A percentile compares a stretch with the other conserved stretches of the same genome.
phyloP scores from a whole-genome alignment of 257 asterid species.

The Nicotiana noctiflora region DNA sequence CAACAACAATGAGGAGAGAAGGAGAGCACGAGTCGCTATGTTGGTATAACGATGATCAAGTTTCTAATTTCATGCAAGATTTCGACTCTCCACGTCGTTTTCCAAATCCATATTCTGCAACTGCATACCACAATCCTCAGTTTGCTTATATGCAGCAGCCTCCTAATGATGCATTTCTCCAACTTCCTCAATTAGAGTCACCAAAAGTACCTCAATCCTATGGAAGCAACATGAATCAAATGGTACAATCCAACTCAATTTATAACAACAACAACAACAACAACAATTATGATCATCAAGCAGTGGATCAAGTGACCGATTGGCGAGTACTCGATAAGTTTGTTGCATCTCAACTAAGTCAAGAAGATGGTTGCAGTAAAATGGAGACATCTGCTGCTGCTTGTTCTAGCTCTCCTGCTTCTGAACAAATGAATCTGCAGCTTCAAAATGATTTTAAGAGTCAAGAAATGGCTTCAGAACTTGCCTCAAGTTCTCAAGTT shows the following conservation, averaged over 20 bases:
- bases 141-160: slow-evolving; percentile 17
- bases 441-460: slow-evolving; percentile 19
- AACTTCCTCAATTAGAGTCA: slow-evolving; percentile 57
- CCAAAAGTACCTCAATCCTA: slow-evolving; percentile 37
- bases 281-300: slow-evolving; percentile 19
- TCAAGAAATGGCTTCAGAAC: slow-evolving; percentile 28
- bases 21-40: slow-evolving; percentile 35
- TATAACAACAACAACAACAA: not conserved
- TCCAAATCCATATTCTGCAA: slow-evolving; percentile 8
- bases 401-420: not conserved
- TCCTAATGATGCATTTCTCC: slow-evolving; percentile 33
- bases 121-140: slow-evolving; percentile 15
- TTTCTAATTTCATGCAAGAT: slow-evolving; percentile 41
- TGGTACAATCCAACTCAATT: not conserved
- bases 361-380: slow-evolving; percentile 17
- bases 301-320: slow-evolving; percentile 41
- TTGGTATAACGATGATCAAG: slow-evolving; percentile 59
- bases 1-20: slow-evolving; percentile 31
- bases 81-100: slow-evolving; percentile 33
- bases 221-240: not conserved
- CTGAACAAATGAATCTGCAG: slow-evolving; percentile 16
- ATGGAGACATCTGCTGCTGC: not conserved
- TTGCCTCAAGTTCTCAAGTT: slow-evolving; percentile 30
- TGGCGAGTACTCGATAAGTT: slow-evolving; percentile 68
- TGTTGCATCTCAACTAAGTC: slow-evolving; percentile 60